A percentile compares a stretch with the other conserved stretches of the same genome.
Conservation (phyloP, 441 rosid species). For the Jatropha podagrica region DNA sequence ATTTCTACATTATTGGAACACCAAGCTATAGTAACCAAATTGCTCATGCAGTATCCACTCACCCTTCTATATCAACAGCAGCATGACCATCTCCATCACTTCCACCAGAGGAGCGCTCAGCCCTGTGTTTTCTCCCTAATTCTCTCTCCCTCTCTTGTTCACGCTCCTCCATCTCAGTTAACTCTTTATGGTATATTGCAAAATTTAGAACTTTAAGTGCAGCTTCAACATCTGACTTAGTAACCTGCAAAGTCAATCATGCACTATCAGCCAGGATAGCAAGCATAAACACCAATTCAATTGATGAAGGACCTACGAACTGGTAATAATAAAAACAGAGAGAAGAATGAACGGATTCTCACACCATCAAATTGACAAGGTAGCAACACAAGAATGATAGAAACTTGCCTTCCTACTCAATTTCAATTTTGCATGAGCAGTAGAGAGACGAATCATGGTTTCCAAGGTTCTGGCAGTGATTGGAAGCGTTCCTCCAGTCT, state of each 20-base stretch:
- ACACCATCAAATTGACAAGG: not conserved
- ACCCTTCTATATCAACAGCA: slow-evolving; percentile 47
- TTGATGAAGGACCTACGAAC: not conserved
- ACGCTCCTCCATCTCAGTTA: slow-evolving; percentile 97
- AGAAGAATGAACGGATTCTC: not conserved
- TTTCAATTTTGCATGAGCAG: slow-evolving; percentile 96
- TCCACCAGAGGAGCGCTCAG: slow-evolving; percentile 35
- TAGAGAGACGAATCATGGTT: slow-evolving; percentile 94
- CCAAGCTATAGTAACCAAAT: not conserved
- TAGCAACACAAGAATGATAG: not conserved
- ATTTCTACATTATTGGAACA: not conserved
- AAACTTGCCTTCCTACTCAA: slow-evolving; percentile 74
- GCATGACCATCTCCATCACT: slow-evolving; percentile 30
- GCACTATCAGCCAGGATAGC: not conserved
- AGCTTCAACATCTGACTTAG: slow-evolving; percentile 85
- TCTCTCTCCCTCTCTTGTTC: slow-evolving; percentile 82
- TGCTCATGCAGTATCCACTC: slow-evolving; percentile 22
- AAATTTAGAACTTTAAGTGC: slow-evolving; percentile 88
- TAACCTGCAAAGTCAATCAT: slow-evolving; percentile 48
- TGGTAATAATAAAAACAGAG: not conserved
- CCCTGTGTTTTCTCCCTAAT: slow-evolving; percentile 46
- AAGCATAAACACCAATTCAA: not conserved
- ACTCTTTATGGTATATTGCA: slow-evolving; percentile 94
- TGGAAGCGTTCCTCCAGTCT: slow-evolving; percentile 99
- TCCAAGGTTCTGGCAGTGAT: slow-evolving; percentile 97